These are phyloP conservation scores for Pistacia atlantica DNA, from an alignment of 345 rosid genomes.

Conservation along the genomic window DNA sequence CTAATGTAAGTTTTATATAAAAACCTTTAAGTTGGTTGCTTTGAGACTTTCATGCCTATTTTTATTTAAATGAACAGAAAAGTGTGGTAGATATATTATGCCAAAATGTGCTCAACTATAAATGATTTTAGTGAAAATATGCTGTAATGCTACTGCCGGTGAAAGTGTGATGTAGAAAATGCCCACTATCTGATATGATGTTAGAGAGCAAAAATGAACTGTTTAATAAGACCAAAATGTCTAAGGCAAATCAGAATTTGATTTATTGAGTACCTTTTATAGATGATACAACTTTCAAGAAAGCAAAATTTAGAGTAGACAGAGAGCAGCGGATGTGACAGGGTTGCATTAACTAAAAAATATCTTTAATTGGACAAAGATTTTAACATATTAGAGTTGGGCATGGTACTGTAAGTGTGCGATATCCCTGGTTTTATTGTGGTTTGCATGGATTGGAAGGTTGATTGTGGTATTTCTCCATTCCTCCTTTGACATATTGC, in stretches of 20 bases:
- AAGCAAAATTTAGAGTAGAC: not conserved
- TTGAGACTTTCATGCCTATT: not conserved
- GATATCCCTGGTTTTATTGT: not conserved
- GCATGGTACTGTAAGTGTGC: not conserved
- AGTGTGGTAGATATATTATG: not conserved
- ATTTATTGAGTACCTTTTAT: not conserved
- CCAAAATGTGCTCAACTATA: slow-evolving; percentile 17
- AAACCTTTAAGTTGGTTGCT: slow-evolving; percentile 13
- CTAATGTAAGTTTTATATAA: slow-evolving; percentile 59
- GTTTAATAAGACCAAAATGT: not conserved
- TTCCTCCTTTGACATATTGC: too few relatives aligned
- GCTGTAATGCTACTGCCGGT: not conserved
- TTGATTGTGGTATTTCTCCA: not conserved
- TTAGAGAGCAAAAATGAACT: not conserved
- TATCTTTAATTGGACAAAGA: not conserved
- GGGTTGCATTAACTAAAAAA: too few relatives aligned
- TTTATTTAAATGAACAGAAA: too few relatives aligned
- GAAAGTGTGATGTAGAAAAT: not conserved
- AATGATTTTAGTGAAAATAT: not conserved
- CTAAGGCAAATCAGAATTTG: not conserved
- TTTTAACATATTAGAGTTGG: not conserved
- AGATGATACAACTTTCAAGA: not conserved
- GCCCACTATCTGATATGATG: not conserved
- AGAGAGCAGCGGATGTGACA: not conserved
- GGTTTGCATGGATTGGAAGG: not conserved